These are phyloP conservation scores for Coemansia sp. DNA, from an alignment of 192 early-diverging fungal genomes.

Conservation along the genomic window DNA sequence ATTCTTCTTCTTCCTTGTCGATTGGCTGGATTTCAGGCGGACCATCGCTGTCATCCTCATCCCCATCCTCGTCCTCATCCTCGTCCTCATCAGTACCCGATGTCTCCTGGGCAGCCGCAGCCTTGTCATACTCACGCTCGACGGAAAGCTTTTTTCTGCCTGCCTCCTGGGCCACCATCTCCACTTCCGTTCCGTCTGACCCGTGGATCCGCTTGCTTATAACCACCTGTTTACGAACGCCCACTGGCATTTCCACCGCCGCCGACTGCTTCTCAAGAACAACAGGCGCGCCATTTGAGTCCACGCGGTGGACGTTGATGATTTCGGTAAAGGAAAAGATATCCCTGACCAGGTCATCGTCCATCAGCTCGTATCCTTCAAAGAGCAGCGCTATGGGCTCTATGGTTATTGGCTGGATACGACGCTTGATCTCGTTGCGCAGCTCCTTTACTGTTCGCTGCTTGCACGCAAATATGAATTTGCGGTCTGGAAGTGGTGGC, in stretches of 20 bases:
- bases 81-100: background rate
- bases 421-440: conserved; percentile 35
- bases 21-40: background rate
- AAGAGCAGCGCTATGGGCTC: conserved; percentile 17
- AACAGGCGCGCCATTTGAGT: background rate
- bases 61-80: background rate
- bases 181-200: background rate
- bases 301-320: background rate
- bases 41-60: background rate
- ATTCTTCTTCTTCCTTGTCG: background rate
- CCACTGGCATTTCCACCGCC: background rate
- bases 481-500: conserved; percentile 26
- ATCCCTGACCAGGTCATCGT: conserved; percentile 21
- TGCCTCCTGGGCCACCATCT: background rate
- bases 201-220: background rate
- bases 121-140: background rate
- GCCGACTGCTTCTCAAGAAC: background rate
- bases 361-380: conserved; percentile 44
- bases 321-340: background rate
- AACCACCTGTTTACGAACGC: background rate
- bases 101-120: background rate
- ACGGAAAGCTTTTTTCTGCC: background rate
- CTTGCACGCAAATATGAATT: conserved; percentile 33
- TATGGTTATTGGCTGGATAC: conserved; percentile 15
- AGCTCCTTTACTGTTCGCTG: conserved; percentile 36